Evolutionary conservation across 371 early-diverging fungal genomes (phyloP), one percentile per base, ranked within the genome.

Genomic region (Mortierella sp.): DNA sequence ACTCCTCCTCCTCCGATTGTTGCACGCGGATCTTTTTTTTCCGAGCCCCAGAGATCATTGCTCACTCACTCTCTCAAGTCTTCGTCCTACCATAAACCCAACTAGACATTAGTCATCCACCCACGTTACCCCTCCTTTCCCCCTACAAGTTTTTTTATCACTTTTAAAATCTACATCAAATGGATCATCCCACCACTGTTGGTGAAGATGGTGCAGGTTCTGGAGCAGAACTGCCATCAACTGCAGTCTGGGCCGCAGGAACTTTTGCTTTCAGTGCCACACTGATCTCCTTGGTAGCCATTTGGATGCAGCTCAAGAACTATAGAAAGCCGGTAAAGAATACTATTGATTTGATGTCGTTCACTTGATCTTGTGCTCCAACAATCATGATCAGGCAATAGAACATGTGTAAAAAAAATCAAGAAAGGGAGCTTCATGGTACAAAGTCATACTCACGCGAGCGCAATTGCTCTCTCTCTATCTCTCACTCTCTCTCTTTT

Each of bases 271-370:
- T 78, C 52, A 78, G 64, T 43, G 65, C 75, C n/a, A 74, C 72
- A 30, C 78, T 87, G 64, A 89, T 95, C 45, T 94, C 96, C 12
- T 62, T 93, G 20, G 84, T 88, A 28, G 89, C 95, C 26, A 94
- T 96, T 66, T 92, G 92, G 89, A 84, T 91, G 61, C 97, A 97
- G 77, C 91, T 96, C 86, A 97, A 97, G 75, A 92, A 95, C 87
- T 97, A 97, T 83, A 85, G 95, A 72, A 90, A 96, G 73, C 97
- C 97, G 63, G 96, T 93, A 87, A 81, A 85, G 70, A 28, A 51
- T 49, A 35, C 54, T 39, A 59, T 35, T 26, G 26, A 26, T 24
- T 55, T 55, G 22, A 8, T 26, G 6, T 22, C 28, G 18, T 51
- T 51, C 28, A 55, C 55, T 24, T 67, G 45, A 14, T 18, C 11